Base-by-base conservation (phyloP, 768 basidiomycete species). In the Mrakia blollopis region DNA sequence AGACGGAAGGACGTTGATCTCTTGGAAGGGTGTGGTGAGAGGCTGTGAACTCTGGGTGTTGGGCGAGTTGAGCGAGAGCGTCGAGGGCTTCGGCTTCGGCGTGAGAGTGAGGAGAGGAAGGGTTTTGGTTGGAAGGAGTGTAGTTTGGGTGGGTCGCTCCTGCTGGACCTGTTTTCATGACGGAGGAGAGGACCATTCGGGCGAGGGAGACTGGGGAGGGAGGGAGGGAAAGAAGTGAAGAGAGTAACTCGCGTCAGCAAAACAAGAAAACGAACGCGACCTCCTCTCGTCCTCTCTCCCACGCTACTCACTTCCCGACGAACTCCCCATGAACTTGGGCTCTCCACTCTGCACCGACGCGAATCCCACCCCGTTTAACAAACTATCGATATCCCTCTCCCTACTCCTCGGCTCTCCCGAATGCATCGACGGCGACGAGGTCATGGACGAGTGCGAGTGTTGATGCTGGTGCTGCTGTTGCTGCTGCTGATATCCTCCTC, bases 121-220 rank as follows among this genome's bases (percentile, higher is more conserved):
- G 62, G 5, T 67, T 65, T n/a, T 52, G 65, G 28, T 74, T 54
- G 37, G 73, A 65, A 6, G 57, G 62, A 25, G 73, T 63, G 73
- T 78, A 78, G 77, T 78, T 78, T 0, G 77, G 77, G 47, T 78
- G 77, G 21, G 77, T 78, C n/a, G 77, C 77, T n/a, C 77, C 77
- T n/a, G 77, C 77, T 14, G 77, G 77, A 30, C 77, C 77, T 2
- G 77, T 78, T 54, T 78, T 78, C 77, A 78, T 78, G 37, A 78
- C 77, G 63, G 63, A 67, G 32, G 77, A 78, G 3, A 78, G 72
- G 9, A 78, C 77, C 77, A 78, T 78, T 28, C 77, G 72, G n/a
- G 77, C 77, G n/a, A 78, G 73, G 2, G 77, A 78, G 57, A 78
- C 77, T 78, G 57, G 18, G 47, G 18, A 50, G 47, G 47, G 18